Conservation (phyloP, 805 yeast genomes). For the Wickerhamomyces chambardii region DNA sequence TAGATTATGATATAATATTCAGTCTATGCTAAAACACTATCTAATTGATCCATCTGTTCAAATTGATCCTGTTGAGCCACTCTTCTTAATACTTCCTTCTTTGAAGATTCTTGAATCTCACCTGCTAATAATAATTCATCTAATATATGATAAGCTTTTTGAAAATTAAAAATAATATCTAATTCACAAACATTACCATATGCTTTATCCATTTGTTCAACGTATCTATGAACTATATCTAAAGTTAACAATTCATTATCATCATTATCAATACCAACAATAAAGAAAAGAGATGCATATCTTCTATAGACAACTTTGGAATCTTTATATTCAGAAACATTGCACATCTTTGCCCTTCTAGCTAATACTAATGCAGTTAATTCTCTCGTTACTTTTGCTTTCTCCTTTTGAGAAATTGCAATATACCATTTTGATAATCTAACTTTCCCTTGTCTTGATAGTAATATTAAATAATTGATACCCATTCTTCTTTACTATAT, state of each 20-base stretch:
- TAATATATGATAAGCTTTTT: slow-evolving; percentile 84
- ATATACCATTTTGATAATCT: slow-evolving; percentile 91
- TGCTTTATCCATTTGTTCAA: slow-evolving; percentile 92
- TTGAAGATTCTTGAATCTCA: slow-evolving; percentile 73
- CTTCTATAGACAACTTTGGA: slow-evolving; percentile 83
- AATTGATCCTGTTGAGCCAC: slow-evolving; percentile 82
- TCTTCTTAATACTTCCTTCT: slow-evolving; percentile 66
- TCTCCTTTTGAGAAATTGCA: slow-evolving; percentile 77
- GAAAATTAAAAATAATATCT: slow-evolving; percentile 93
- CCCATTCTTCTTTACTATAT: slow-evolving; percentile 36
- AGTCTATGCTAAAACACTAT: slow-evolving; percentile 26
- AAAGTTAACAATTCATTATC: slow-evolving; percentile 84
- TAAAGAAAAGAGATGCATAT: slow-evolving; percentile 87
- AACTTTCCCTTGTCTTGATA: slow-evolving; percentile 93
- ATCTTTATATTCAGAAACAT: slow-evolving; percentile 68
- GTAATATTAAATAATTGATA: slow-evolving; percentile 67
- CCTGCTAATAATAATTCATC: slow-evolving; percentile 92
- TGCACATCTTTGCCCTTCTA: slow-evolving; percentile 92
- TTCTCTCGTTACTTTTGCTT: slow-evolving; percentile 75
- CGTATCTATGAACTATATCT: slow-evolving; percentile 86
- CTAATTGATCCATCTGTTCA: slow-evolving; percentile 65
- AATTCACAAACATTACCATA: slow-evolving; percentile 95
- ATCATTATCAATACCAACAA: slow-evolving; percentile 73
- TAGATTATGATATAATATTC: not conserved
- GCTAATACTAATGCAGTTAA: slow-evolving; percentile 78